Base-by-base conservation (phyloP, 2,329 filamentous ascomycete species). In the Ampelomyces quisqualis region DNA sequence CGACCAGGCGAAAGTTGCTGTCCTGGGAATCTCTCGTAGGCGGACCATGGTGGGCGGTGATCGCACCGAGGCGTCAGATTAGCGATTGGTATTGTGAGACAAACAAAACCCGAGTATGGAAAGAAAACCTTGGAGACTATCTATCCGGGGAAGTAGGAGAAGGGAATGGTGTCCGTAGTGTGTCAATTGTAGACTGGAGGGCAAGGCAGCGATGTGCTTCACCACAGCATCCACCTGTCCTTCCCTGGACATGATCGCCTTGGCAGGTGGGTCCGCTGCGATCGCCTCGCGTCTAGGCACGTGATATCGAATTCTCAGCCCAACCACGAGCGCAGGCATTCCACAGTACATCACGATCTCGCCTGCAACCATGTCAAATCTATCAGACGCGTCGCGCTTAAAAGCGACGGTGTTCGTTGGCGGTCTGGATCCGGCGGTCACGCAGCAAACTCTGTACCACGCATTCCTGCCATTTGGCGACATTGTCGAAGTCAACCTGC, bases 391-490 rank as follows among this genome's bases (percentile, higher is more conserved):
- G 38, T 75, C 86, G 35, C 84, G 91, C 49, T 84, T 91, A 71
- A 96, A 95, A 71, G 83, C 88, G 31, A 98, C 93, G 8, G 79
- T 98, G 48, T 94, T 94, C 65, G 88, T 98, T 36, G 90, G 90
- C 49, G 91, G 91, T 21, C 81, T 98, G 35, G 84, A 93, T 54
- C 81, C 85, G 48, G 77, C 82, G 36, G 90, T 95, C 43, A 91
- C 85, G 9, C 75, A 77, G 24, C 79, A 81, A 46, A 87, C 85
- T 47, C 76, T 98, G 32, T 85, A 90, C 58, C 88, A 94, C 60
- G 90, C 90, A 40, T 98, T 98, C 72, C 81, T 98, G 42, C 93
- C 94, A 0, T 98, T 98, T 68, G 93, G 94, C 62, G 91, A 96
- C 68, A 91, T 98, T 48, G 83, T 87, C 53, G 90, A 96, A 65